Conservation (phyloP, 2,329 filamentous ascomycete species). For the Chalaropsis ovoidea region DNA sequence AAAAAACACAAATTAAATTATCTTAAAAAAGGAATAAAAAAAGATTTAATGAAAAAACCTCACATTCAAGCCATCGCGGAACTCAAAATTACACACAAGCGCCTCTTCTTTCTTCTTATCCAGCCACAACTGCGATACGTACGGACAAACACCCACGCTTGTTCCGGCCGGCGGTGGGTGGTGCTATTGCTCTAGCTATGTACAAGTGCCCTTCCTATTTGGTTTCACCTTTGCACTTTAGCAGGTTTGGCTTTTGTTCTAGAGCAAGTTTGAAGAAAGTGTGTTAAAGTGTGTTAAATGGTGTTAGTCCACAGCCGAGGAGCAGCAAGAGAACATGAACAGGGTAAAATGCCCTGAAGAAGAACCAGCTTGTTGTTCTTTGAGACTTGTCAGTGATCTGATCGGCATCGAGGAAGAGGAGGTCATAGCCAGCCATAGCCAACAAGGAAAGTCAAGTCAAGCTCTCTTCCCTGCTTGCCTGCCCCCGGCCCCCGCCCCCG, state of each 20-base stretch:
- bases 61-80: too few species aligned
- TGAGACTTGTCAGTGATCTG: neutral
- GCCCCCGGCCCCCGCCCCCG: neutral
- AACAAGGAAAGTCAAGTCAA: neutral
- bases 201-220: too few species aligned
- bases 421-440: neutral
- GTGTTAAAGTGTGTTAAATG: neutral
- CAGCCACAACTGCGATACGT: neutral
- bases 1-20: neutral
- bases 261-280: neutral
- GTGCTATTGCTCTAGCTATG: too few species aligned
- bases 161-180: neutral
- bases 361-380: too few species aligned
- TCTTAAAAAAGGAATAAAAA: too few species aligned
- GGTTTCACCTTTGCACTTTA: neutral
- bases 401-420: neutral
- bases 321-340: too few species aligned
- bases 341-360: too few species aligned
- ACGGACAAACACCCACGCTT: neutral
- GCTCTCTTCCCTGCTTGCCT: neutral
- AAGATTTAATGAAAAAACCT: too few species aligned
- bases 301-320: too few species aligned
- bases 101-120: neutral
- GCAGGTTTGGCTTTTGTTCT: neutral
- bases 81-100: neutral